A percentile compares a stretch with the other conserved stretches of the same genome.
Conservation (phyloP, 2,329 filamentous ascomycete genomes). For the Furcasterigmium sp. region DNA sequence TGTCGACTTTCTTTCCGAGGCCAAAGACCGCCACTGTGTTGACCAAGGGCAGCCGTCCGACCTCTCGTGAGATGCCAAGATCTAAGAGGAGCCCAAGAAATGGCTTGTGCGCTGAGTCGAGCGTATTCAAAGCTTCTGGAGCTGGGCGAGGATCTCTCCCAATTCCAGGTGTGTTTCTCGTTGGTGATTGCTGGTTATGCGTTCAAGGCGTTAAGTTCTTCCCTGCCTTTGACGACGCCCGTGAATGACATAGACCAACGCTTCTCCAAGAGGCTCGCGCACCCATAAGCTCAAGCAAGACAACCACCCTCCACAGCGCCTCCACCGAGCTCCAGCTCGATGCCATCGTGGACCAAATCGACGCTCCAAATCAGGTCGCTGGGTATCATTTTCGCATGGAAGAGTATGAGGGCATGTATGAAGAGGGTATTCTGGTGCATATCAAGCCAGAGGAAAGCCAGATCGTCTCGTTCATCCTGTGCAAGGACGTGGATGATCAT, state of each 20-base stretch:
- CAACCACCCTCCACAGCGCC: constrained; percentile 57
- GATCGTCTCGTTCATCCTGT: constrained; percentile 62
- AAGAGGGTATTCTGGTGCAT: constrained; percentile 57
- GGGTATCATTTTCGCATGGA: constrained; percentile 50
- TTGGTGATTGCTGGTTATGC: too few relatives aligned
- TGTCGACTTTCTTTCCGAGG: constrained; percentile 70
- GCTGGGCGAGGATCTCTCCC: constrained; percentile 51
- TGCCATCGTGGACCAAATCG: constrained; percentile 58
- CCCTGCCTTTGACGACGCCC: constrained; percentile 67
- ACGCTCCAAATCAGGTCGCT: constrained; percentile 38
- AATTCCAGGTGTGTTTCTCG: too few relatives aligned
- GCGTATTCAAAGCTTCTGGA: constrained; percentile 64
- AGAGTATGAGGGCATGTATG: constrained; percentile 43
- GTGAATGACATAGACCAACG: constrained; percentile 54
- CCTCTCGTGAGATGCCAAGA: constrained; percentile 47
- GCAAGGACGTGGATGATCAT: constrained; percentile 58
- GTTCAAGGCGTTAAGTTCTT: constrained; percentile 69
- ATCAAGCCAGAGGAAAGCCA: constrained; percentile 61
- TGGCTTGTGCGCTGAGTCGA: constrained; percentile 69
- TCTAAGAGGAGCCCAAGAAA: constrained; percentile 60
- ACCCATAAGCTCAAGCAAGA: constrained; percentile 44
- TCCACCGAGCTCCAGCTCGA: constrained; percentile 60
- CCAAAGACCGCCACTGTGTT: constrained; percentile 54
- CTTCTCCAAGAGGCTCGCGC: constrained; percentile 40
- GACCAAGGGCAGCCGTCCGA: constrained; percentile 37